These are phyloP conservation scores for Decorospora gaudefroyi DNA, from an alignment of 2,329 filamentous ascomycete species.

Conservation along the genomic window DNA sequence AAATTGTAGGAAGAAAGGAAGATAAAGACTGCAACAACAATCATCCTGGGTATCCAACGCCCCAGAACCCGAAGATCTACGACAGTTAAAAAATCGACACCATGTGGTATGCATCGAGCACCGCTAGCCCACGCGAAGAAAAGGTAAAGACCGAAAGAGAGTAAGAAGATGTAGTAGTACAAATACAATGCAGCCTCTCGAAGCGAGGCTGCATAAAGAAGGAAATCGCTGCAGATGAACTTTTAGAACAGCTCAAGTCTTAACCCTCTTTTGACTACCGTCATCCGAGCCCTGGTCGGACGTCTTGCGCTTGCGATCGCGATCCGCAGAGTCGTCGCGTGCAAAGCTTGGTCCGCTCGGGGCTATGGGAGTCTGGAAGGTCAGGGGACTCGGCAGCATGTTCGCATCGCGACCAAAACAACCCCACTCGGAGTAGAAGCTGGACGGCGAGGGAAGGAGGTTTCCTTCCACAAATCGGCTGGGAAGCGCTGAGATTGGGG, in stretches of 20 bases:
- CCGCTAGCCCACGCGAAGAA: conserved; percentile 7
- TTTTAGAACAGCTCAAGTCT: conserved; percentile 30
- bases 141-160: conserved; percentile 9
- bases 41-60: conserved; percentile 39
- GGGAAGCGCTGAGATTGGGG: conserved; percentile 91
- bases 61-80: conserved; percentile 21
- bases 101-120: conserved; percentile 15
- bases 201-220: conserved; percentile 1
- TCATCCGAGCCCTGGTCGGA: conserved; percentile 47
- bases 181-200: conserved; percentile 10
- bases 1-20: conserved; percentile 21
- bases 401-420: conserved; percentile 78
- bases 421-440: conserved; percentile 91
- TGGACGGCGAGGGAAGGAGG: conserved; percentile 85
- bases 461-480: conserved; percentile 88
- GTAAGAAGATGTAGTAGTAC: conserved; percentile 14
- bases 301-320: conserved; percentile 50
- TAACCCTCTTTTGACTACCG: conserved; percentile 45
- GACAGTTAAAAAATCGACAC: conserved; percentile 7
- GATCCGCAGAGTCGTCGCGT: conserved; percentile 49
- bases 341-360: conserved; percentile 51
- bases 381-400: conserved; percentile 87
- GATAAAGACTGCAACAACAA: conserved; percentile 7
- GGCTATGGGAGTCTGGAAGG: conserved; percentile 80
- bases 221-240: neutral